Conservation (phyloP, 345 rosid species). For the Nasturtium officinale region DNA sequence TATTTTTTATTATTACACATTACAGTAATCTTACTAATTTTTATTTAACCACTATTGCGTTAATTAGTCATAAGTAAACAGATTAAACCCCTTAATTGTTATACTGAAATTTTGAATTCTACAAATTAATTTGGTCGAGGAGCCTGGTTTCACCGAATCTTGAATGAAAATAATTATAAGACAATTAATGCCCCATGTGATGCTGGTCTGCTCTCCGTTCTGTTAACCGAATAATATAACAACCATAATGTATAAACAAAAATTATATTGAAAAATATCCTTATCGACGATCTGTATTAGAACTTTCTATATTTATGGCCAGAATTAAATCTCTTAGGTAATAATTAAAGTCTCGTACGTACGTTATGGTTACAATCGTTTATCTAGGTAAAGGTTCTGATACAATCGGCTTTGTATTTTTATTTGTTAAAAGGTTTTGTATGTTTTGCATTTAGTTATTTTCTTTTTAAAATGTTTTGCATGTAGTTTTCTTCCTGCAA, state of each 20-base stretch:
- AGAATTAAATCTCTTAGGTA: background rate
- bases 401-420: no score
- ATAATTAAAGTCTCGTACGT: background rate
- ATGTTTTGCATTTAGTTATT: background rate
- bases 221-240: conserved; percentile 29
- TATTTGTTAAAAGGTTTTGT: background rate
- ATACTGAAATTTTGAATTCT: conserved; percentile 19
- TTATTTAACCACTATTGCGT: no score
- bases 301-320: background rate
- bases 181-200: conserved; percentile 36
- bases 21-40: no score
- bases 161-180: conserved; percentile 24
- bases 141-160: conserved; percentile 33
- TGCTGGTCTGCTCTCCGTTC: conserved; percentile 19
- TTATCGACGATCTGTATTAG: background rate
- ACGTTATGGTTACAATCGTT: background rate
- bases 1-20: no score
- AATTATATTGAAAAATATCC: background rate
- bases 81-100: no score
- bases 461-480: background rate
- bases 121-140: conserved; percentile 42
- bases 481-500: background rate
- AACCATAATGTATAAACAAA: conserved; percentile 7
- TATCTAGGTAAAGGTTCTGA: background rate
- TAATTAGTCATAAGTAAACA: no score